phyloP scores from a whole-genome alignment of 177 flowering plant genomes.

The Vitis hybrid region DNA sequence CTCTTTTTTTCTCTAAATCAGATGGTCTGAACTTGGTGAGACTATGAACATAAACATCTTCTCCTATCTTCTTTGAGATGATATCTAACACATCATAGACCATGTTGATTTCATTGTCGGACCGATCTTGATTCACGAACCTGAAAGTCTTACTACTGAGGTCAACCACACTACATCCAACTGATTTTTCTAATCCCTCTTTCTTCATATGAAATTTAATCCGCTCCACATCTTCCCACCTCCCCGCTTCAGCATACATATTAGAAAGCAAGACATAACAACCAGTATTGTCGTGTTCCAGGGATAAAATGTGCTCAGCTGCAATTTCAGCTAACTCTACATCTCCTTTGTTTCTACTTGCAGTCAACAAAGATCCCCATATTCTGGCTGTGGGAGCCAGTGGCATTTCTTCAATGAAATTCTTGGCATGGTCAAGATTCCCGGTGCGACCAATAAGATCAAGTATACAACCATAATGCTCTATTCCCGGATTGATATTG shows the following conservation, averaged over 20 bases:
- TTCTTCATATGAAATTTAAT: conserved; percentile 43
- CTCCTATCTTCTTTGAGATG: conserved; percentile 34
- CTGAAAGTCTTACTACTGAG: conserved; percentile 27
- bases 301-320: conserved; percentile 35
- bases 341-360: conserved; percentile 49
- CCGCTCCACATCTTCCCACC: conserved; percentile 63
- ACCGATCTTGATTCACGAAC: conserved; percentile 52
- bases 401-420: conserved; percentile 58
- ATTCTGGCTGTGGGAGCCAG: conserved; percentile 50
- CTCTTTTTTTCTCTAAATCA: conserved; percentile 28
- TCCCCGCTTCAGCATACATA: conserved; percentile 66
- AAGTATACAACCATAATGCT: conserved; percentile 70
- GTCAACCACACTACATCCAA: conserved; percentile 43
- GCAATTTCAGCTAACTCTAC: conserved; percentile 58
- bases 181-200: conserved; percentile 40
- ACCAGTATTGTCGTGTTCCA: conserved; percentile 57
- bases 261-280: conserved; percentile 62
- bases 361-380: conserved; percentile 68
- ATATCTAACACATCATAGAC: conserved; percentile 48
- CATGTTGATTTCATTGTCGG: conserved; percentile 27
- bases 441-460: conserved; percentile 73
- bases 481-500: conserved; percentile 53
- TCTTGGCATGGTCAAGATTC: conserved; percentile 39
- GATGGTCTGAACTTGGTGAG: conserved; percentile 35
- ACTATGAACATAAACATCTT: conserved; percentile 19